These are phyloP conservation scores for Phytophthora melonis DNA, from an alignment of 352 stramenopile genomes.

Conservation along the genomic window DNA sequence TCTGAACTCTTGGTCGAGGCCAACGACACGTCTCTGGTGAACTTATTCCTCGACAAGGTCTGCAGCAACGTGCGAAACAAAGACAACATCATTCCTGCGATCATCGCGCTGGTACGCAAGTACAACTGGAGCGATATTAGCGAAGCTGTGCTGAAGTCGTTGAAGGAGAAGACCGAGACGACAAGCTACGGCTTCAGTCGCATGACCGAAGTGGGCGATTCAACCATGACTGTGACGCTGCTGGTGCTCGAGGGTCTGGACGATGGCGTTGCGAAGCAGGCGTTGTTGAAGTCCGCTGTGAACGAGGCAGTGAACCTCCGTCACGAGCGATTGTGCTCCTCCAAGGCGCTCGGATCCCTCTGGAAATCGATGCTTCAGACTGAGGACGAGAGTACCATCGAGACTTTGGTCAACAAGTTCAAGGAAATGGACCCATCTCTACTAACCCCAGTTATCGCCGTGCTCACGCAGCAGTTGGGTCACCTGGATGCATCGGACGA, in stretches of 20 bases:
- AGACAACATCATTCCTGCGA: background rate
- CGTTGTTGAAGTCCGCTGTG: slow-evolving; percentile 1
- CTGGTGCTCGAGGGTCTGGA: slow-evolving; percentile 1
- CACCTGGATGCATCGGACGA: background rate
- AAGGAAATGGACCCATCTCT: slow-evolving; percentile 4
- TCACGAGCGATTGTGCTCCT: background rate
- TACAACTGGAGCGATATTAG: slow-evolving; percentile 25
- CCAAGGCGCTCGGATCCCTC: background rate
- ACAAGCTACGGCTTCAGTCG: background rate
- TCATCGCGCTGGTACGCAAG: slow-evolving; percentile 6
- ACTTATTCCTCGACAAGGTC: slow-evolving; percentile 20
- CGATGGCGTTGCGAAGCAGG: slow-evolving; percentile 1
- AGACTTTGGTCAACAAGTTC: slow-evolving; percentile 6
- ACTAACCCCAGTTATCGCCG: background rate
- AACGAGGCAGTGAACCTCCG: slow-evolving; percentile 2
- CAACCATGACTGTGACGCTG: slow-evolving; percentile 4
- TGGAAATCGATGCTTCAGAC: slow-evolving; percentile 6
- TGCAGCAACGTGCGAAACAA: slow-evolving; percentile 14
- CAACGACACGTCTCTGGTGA: slow-evolving; percentile 12
- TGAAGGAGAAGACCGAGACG: slow-evolving; percentile 5
- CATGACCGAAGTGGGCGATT: background rate
- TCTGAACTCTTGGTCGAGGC: slow-evolving; percentile 14
- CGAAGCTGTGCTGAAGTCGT: background rate
- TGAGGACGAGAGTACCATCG: background rate
- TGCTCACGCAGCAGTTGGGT: background rate